Evolutionary conservation across 1,284 basidiomycete genomes (phyloP), one percentile per base, ranked within the genome.

Genomic region (Ustilago xerochloae): DNA sequence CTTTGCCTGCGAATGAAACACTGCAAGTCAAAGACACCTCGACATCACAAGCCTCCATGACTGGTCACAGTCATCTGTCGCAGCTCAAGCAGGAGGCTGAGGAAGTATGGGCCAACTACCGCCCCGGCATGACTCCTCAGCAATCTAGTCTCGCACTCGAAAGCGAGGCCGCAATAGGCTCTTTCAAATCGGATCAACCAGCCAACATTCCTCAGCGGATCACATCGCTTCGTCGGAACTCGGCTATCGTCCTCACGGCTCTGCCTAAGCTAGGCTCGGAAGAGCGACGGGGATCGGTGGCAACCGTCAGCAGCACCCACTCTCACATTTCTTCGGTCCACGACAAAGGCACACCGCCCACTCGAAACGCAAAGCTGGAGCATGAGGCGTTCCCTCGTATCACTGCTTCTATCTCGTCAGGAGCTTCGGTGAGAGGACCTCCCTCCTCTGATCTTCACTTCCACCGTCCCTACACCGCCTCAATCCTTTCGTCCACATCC

Each of bases 1-100:
- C n/a, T n/a, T n/a, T n/a, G n/a, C n/a, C n/a, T n/a, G n/a, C n/a
- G n/a, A n/a, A n/a, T n/a, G n/a, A n/a, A n/a, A n/a, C n/a, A 15
- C 41, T 29, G 12, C 20, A 48, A 9, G 18, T 28, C 28, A 29
- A 29, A 20, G 9, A 10, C 18, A 13, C 33, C 32, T 9, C 22
- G 29, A 22, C 35, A 29, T 46, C 45, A 26, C 16, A 18, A 22
- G 22, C 45, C 16, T 38, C 35, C 6, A 3, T 20, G 3, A 26
- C 55, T 3, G 6, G 33, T 16, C 55, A 59, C 13, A 18, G 39
- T 2, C 60, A 60, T 51, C 52, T 47, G 3, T 32, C 45, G 4
- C 63, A 66, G 35, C 63, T 72, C 55, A 72, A 66, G 48, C 59
- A 63, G 32, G 59, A 72, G 41, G 69, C 69, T 15, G 49, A 65